Base-by-base conservation (phyloP, 352 stramenopile species). In the Globisporangium orthogonon region DNA sequence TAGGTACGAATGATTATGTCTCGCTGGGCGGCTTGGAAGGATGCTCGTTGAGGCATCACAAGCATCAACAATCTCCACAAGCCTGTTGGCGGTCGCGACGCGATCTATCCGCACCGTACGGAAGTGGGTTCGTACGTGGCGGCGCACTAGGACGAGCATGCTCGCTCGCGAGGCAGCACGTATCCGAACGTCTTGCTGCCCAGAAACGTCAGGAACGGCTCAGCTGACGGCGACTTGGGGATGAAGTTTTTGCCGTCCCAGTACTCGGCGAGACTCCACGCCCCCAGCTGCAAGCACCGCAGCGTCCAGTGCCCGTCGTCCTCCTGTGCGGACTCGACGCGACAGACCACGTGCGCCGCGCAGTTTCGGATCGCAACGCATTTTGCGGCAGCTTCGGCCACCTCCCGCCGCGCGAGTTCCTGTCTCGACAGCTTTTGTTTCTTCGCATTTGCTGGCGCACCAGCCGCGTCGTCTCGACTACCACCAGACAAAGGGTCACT, bases 221-320 rank as follows among this genome's bases (percentile, higher is more conserved):
- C 61, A 1, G 68, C 31, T 2, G 60, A 57, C 4, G 53, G 30
- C 7, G 58, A 46, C 51, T 63, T 66, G 4, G 82, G 71, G 46
- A 87, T 76, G 52, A 95, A 93, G 50, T 84, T 86, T 52, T 85
- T 82, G 45, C 83, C 83, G 60, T 95, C 74, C 85, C 85, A 95
- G 56, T 95, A 95, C 6, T 57, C 56, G n/a, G 47, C 64, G 40
- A 65, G 72, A 50, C 67, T 71, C 76, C 76, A 89, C 3, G 71
- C 82, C 14, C 73, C 76, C 10, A 91, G 63, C 57, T 89, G 75
- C 14, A 69, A 70, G 60, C 81, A 89, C n/a, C 80, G 75, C 35
- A 92, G 57, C 44, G 90, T 62, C 54, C 78, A 70, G 52, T 95
- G 83, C 7, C 82, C 83, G 54, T 91, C 81, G 52, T 87, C 77